Evolutionary conservation across 768 basidiomycete species (phyloP).

Genomic region (Lactarius psammicola): DNA sequence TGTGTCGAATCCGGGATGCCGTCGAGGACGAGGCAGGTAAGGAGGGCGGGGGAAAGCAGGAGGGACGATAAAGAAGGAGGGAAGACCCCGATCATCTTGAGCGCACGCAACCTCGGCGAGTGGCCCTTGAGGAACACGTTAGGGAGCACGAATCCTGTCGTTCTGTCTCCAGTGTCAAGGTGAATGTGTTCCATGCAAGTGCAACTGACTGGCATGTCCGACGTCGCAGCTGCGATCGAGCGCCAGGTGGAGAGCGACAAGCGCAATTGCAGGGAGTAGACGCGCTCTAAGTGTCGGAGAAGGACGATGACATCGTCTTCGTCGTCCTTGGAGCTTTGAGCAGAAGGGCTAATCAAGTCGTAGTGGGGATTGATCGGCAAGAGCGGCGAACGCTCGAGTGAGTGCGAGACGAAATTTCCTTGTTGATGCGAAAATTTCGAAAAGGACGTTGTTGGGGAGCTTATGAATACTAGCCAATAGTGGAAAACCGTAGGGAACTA

Average conservation of each 20-base stretch:
- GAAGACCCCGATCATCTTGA: slow-evolving; percentile 3
- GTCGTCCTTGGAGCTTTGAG: background rate
- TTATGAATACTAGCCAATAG: background rate
- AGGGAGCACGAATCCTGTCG: slow-evolving; percentile 3
- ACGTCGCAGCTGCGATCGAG: background rate
- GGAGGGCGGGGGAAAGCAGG: background rate
- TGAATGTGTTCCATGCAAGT: background rate
- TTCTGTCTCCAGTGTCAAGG: slow-evolving; percentile 4
- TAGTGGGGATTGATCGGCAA: slow-evolving; percentile 6
- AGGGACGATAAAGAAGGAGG: slow-evolving; percentile 1
- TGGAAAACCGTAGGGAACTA: background rate
- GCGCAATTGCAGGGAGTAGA: background rate
- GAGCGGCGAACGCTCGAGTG: slow-evolving; percentile 1
- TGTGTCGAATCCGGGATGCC: slow-evolving; percentile 1
- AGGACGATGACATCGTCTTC: background rate
- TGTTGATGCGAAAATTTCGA: background rate
- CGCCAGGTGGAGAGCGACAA: slow-evolving; percentile 5
- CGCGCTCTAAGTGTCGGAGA: background rate
- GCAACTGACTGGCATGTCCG: background rate
- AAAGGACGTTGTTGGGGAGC: background rate
- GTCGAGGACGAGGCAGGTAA: slow-evolving; percentile 1
- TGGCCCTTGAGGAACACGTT: background rate
- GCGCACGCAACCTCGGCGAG: background rate
- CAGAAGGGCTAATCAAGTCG: background rate
- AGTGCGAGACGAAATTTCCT: background rate